phyloP scores from a whole-genome alignment of 2,329 filamentous ascomycete genomes.

The Claviceps citrina region DNA sequence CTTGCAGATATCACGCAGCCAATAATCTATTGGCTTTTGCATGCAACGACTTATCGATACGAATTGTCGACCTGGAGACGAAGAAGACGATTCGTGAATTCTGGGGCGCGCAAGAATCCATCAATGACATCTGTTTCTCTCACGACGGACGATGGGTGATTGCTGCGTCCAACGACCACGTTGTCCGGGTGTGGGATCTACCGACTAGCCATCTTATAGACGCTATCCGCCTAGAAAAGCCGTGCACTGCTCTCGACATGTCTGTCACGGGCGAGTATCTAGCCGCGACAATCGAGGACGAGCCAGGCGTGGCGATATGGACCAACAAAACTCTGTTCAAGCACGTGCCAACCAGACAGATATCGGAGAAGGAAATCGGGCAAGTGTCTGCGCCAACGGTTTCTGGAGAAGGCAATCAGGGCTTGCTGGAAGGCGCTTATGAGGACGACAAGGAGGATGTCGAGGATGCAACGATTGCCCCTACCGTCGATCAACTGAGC shows the following conservation, averaged over 20 bases:
- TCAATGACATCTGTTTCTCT: slow-evolving; percentile 79
- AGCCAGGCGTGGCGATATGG: slow-evolving; percentile 86
- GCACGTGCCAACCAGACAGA: slow-evolving; percentile 71
- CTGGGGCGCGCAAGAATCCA: slow-evolving; percentile 58
- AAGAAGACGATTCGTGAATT: slow-evolving; percentile 85
- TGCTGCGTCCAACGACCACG: slow-evolving; percentile 64
- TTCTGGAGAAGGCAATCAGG: slow-evolving; percentile 68
- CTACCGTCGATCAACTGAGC: slow-evolving; percentile 60
- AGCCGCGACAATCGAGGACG: slow-evolving; percentile 71
- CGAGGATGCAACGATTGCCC: slow-evolving; percentile 38
- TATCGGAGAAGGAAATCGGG: slow-evolving; percentile 60
- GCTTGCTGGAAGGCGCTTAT: slow-evolving; percentile 62
- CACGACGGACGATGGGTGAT: slow-evolving; percentile 89
- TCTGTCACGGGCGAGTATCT: slow-evolving; percentile 84
- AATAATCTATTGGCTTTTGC: slow-evolving; percentile 79
- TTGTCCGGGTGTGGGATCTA: slow-evolving; percentile 83
- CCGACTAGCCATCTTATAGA: slow-evolving; percentile 93
- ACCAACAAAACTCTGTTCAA: slow-evolving; percentile 86
- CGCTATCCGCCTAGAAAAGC: slow-evolving; percentile 62
- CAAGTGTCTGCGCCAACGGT: slow-evolving; percentile 53
- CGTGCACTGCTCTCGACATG: slow-evolving; percentile 75
- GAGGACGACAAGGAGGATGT: slow-evolving; percentile 38
- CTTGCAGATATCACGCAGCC: slow-evolving; percentile 63
- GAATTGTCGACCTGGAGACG: slow-evolving; percentile 80
- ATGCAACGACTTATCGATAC: slow-evolving; percentile 77